Conservation (phyloP, 1,284 basidiomycete genomes). For the Fomitopsis betulina region DNA sequence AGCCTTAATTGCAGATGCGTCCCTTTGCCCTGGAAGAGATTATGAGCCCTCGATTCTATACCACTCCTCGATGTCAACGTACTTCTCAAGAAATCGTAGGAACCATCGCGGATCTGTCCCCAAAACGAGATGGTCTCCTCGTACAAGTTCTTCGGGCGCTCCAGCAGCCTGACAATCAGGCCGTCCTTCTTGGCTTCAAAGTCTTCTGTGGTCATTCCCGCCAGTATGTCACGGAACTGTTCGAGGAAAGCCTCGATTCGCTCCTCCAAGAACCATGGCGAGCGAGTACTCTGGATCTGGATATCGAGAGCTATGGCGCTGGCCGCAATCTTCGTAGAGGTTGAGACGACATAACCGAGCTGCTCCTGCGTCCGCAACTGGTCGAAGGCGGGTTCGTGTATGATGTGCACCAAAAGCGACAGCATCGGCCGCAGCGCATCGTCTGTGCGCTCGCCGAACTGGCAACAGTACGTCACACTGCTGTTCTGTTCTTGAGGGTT, state of each 20-base stretch:
- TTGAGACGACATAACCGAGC: constrained; percentile 25
- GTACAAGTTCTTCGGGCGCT: constrained; percentile 23
- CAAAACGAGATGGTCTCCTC: constrained; percentile 26
- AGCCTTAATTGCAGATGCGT: constrained; percentile 17
- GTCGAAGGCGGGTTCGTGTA: constrained; percentile 25
- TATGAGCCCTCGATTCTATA: neutral
- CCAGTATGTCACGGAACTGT: constrained; percentile 17
- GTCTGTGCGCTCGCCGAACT: constrained; percentile 23
- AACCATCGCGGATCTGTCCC: constrained; percentile 21
- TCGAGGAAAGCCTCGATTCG: constrained; percentile 25
- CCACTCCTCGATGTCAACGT: constrained; percentile 1
- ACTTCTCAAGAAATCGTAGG: constrained; percentile 25
- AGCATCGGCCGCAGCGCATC: constrained; percentile 15
- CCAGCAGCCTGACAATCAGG: constrained; percentile 23
- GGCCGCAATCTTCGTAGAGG: constrained; percentile 14
- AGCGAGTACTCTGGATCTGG: constrained; percentile 23
- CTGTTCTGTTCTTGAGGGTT: constrained; percentile 25
- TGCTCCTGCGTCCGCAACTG: constrained; percentile 27
- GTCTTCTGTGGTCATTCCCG: constrained; percentile 13
- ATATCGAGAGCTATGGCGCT: constrained; percentile 23
- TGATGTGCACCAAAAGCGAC: constrained; percentile 21
- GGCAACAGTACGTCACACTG: constrained; percentile 24
- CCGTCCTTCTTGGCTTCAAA: constrained; percentile 22
- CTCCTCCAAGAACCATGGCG: constrained; percentile 22
- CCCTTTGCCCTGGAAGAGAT: constrained; percentile 18